phyloP scores from a whole-genome alignment of 177 flowering plant species.

The Vitis hybrid region DNA sequence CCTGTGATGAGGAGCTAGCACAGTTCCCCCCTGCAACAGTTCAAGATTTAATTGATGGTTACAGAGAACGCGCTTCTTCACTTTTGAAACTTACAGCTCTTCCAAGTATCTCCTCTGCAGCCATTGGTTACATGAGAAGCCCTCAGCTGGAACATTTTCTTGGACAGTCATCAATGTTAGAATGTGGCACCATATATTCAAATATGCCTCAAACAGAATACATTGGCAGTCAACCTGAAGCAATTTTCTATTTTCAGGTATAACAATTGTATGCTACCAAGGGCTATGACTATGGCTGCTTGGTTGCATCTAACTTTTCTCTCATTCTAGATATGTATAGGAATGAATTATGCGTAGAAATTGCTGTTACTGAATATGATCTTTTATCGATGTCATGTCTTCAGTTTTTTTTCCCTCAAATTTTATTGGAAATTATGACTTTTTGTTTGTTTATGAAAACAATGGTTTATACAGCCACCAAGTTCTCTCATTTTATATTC shows the following conservation, averaged over 20 bases:
- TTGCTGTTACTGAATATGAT: too few relatives aligned
- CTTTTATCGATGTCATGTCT: too few relatives aligned
- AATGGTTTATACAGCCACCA: too few relatives aligned
- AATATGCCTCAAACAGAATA: constrained; percentile 24
- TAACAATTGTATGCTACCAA: constrained; percentile 2
- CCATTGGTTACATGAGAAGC: constrained; percentile 58
- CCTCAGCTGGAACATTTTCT: constrained; percentile 70
- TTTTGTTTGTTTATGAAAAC: too few relatives aligned
- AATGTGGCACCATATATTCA: constrained; percentile 23
- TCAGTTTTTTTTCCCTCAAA: too few relatives aligned
- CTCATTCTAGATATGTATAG: too few relatives aligned
- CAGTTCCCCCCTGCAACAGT: constrained; percentile 69
- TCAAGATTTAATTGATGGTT: constrained; percentile 60
- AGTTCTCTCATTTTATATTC: too few relatives aligned
- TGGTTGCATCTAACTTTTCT: too few relatives aligned
- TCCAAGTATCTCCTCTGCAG: constrained; percentile 67
- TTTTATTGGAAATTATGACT: too few relatives aligned
- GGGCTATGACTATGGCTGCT: not conserved
- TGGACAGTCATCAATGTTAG: constrained; percentile 32
- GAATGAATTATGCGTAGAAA: too few relatives aligned
- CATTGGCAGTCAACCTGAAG: constrained; percentile 32
- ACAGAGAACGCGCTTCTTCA: constrained; percentile 48
- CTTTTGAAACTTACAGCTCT: constrained; percentile 70
- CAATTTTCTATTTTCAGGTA: constrained; percentile 75
- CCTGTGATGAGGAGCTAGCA: constrained; percentile 76